phyloP scores from a whole-genome alignment of 2,329 filamentous ascomycete genomes.

The Lomentospora prolificans region DNA sequence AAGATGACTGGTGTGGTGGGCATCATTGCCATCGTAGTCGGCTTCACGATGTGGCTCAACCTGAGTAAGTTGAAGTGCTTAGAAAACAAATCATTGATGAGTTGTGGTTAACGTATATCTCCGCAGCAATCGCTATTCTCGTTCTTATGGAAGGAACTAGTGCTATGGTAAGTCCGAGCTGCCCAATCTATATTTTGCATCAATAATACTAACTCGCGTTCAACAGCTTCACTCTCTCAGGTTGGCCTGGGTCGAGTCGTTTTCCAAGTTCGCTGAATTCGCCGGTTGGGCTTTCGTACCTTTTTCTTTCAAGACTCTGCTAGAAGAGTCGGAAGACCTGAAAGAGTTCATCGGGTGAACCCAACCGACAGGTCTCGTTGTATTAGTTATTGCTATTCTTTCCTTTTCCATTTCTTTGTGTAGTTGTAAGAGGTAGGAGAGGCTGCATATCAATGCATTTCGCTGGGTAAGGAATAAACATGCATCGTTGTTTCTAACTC shows the following conservation, averaged over 20 bases:
- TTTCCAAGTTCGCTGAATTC: constrained; percentile 95
- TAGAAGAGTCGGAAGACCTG: constrained; percentile 69
- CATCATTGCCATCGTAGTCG: constrained; percentile 69
- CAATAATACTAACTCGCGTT: background rate
- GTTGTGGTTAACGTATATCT: background rate
- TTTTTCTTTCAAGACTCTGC: constrained; percentile 74
- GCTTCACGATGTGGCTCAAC: constrained; percentile 85
- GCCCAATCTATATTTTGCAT: background rate
- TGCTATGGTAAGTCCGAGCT: constrained; percentile 57
- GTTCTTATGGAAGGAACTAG: constrained; percentile 95
- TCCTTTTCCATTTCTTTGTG: constrained; percentile 9
- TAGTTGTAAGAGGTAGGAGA: background rate
- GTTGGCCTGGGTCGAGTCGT: constrained; percentile 94
- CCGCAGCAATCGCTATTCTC: constrained; percentile 47
- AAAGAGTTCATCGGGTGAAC: constrained; percentile 43
- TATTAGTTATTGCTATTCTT: constrained; percentile 7
- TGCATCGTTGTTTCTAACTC: too few relatives aligned
- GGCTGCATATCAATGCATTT: background rate
- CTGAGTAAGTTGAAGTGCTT: constrained; percentile 39
- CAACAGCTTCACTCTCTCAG: constrained; percentile 58
- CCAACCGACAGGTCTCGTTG: background rate
- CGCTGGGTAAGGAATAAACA: background rate
- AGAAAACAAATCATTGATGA: background rate
- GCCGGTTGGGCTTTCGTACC: constrained; percentile 79
- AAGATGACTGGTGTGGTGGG: constrained; percentile 54